Base-by-base conservation (phyloP, 2,329 filamentous ascomycete species). In the Monosporascus sp. region DNA sequence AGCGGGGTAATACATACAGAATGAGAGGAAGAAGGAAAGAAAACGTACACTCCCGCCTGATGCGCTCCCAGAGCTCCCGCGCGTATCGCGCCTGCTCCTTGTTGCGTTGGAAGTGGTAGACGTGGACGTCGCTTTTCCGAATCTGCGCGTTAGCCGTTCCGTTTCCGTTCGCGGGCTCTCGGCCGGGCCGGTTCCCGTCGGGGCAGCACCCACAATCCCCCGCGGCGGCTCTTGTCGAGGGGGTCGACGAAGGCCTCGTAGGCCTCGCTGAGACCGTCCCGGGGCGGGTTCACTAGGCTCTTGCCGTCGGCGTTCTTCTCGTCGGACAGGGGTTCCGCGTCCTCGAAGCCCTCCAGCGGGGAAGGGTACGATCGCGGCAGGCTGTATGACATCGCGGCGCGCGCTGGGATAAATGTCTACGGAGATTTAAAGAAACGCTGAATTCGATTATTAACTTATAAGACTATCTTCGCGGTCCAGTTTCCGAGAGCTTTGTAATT, bases 31-130 rank as follows among this genome's bases (percentile, higher is more conserved):
- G 11, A 20, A n/a, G 20, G 46, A 9, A 50, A 41, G 45, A 46
- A 49, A 39, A 65, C 78, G 66, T 72, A 90, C 85, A 96, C 72
- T 96, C 90, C 54, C 85, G 78, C 48, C 90, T 76, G 59, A 96
- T 89, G 11, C 90, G 79, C 65, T 92, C 83, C 80, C 86, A 89
- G 0, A 96, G 76, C 45, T 87, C 84, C 27, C 72, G 77, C 0
- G 90, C 90, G 64, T 86, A 93, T 37, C 80, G 74, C 0, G 70
- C 68, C 65, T 95, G 88, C 6, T 76, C 72, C 1, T 78, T 67
- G 55, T 86, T 86, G 45, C 74, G 77, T 64, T 85, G 82, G 57
- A 85, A 82, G 69, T 90, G 89, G 72, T 96, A 96, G 62, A 96
- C 85, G 69, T 96, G 91, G 17, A 95, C 72, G 66, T 96, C 91